These are phyloP conservation scores for Lasiodiplodia gonubiensis DNA, from an alignment of 2,329 filamentous ascomycete genomes.

Conservation along the genomic window DNA sequence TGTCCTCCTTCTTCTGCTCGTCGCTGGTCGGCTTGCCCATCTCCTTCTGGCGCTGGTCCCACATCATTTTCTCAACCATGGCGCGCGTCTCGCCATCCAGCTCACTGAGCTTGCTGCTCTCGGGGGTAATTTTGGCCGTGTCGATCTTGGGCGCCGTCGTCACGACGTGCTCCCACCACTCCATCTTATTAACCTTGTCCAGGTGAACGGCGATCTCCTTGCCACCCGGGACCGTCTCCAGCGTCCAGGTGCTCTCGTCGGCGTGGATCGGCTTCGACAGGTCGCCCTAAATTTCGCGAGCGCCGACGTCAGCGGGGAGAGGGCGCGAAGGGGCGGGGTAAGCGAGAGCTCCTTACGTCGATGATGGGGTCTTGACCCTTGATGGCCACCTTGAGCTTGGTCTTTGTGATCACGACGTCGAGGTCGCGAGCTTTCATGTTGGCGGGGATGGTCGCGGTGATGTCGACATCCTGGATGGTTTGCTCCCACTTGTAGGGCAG, in stretches of 20 bases:
- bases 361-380: constrained; percentile 89
- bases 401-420: constrained; percentile 81
- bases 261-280: constrained; percentile 78
- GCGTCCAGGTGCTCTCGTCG: constrained; percentile 95
- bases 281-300: constrained; percentile 66
- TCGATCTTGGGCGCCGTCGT: constrained; percentile 89
- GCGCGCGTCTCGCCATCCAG: constrained; percentile 91
- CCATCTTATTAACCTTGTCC: constrained; percentile 95
- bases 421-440: constrained; percentile 87
- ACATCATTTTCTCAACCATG: constrained; percentile 99
- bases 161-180: constrained; percentile 97
- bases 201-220: constrained; percentile 88
- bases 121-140: constrained; percentile 91
- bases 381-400: constrained; percentile 76
- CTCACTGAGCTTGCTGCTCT: constrained; percentile 89
- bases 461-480: constrained; percentile 84
- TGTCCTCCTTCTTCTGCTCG: constrained; percentile 92
- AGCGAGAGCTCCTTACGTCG: constrained; percentile 60
- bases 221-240: constrained; percentile 67
- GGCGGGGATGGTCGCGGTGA: constrained; percentile 76
- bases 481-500: constrained; percentile 98
- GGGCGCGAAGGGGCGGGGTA: constrained; percentile 15
- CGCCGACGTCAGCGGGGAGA: constrained; percentile 27
- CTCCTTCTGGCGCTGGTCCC: constrained; percentile 96
- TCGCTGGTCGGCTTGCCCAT: constrained; percentile 85